Percentiles rank a stretch among this genome's conserved stretches.
Conservation (phyloP, 805 yeast genomes). For the Phaffomyces opuntiae region DNA sequence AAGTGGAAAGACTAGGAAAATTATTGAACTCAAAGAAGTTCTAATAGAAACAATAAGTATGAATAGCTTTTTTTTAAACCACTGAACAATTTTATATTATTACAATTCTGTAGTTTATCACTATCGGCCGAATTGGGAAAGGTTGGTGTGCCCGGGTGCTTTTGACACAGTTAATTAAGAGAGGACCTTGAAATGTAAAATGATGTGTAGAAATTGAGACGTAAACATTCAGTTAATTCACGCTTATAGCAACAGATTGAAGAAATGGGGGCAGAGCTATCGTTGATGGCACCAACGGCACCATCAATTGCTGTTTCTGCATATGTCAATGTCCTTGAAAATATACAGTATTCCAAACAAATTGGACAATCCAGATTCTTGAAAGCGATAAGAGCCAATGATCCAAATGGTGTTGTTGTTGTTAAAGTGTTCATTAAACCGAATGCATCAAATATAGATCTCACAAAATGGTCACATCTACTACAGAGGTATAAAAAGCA, state of each 20-base stretch:
- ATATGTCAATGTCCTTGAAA: slow-evolving; percentile 72
- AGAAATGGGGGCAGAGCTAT: slow-evolving; percentile 79
- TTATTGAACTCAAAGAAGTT: background rate
- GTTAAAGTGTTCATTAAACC: slow-evolving; percentile 84
- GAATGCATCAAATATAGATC: slow-evolving; percentile 21
- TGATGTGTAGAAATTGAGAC: too few relatives aligned
- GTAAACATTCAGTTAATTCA: too few relatives aligned
- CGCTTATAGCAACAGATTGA: too few relatives aligned
- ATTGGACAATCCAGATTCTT: slow-evolving; percentile 78
- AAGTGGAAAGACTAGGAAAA: slow-evolving; percentile 24
- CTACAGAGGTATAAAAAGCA: slow-evolving; percentile 29
- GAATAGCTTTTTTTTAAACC: too few relatives aligned
- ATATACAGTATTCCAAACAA: slow-evolving; percentile 67
- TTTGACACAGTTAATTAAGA: background rate
- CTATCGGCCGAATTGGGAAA: background rate
- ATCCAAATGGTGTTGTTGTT: slow-evolving; percentile 62
- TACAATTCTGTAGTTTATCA: background rate
- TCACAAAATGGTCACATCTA: slow-evolving; percentile 17
- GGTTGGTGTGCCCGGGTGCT: background rate
- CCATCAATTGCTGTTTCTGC: slow-evolving; percentile 90
- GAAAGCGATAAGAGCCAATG: slow-evolving; percentile 77
- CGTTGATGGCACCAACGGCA: slow-evolving; percentile 82
- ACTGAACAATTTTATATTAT: too few relatives aligned
- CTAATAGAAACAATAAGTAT: background rate
- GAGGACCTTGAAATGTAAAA: background rate